phyloP scores from a whole-genome alignment of 1,139 yeast species.

The Hansenula lynferdii region DNA sequence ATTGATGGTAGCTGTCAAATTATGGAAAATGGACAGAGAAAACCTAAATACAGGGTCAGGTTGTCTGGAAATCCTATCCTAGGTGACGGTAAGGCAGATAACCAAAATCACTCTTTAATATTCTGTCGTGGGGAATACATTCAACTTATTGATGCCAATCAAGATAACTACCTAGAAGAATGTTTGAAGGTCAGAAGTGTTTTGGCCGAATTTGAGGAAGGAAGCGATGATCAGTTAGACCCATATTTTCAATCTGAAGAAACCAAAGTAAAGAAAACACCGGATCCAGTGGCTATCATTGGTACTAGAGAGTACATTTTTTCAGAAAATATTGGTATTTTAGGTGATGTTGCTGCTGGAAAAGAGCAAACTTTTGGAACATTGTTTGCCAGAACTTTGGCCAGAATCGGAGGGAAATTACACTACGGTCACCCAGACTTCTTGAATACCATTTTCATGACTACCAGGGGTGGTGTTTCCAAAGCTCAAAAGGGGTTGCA shows the following conservation, averaged over 20 bases:
- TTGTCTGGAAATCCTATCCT: slow-evolving; percentile 72
- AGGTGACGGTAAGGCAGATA: slow-evolving; percentile 78
- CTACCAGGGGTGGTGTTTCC: slow-evolving; percentile 74
- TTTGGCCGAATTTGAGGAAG: slow-evolving; percentile 72
- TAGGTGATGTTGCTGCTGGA: slow-evolving; percentile 77
- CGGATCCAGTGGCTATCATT: slow-evolving; percentile 63
- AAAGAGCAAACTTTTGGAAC: slow-evolving; percentile 77
- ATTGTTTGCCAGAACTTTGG: slow-evolving; percentile 65
- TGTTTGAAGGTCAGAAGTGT: slow-evolving; percentile 71
- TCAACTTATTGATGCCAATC: slow-evolving; percentile 73
- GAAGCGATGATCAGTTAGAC: slow-evolving; percentile 26
- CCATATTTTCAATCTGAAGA: slow-evolving; percentile 54
- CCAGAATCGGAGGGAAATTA: slow-evolving; percentile 68
- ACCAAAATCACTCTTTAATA: slow-evolving; percentile 66
- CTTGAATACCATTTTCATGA: slow-evolving; percentile 62
- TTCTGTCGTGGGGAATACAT: slow-evolving; percentile 71
- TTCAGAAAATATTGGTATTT: slow-evolving; percentile 69
- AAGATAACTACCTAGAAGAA: slow-evolving; percentile 70
- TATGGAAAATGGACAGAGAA: slow-evolving; percentile 61
- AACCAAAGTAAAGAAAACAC: slow-evolving; percentile 47
- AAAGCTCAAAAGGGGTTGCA: slow-evolving; percentile 73
- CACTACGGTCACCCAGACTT: slow-evolving; percentile 79
- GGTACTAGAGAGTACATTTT: slow-evolving; percentile 75
- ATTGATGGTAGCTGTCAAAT: slow-evolving; percentile 71
- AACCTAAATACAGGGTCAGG: slow-evolving; percentile 66